These are phyloP conservation scores for Solanum etuberosum DNA, from an alignment of 257 asterid species.

Conservation along the genomic window DNA sequence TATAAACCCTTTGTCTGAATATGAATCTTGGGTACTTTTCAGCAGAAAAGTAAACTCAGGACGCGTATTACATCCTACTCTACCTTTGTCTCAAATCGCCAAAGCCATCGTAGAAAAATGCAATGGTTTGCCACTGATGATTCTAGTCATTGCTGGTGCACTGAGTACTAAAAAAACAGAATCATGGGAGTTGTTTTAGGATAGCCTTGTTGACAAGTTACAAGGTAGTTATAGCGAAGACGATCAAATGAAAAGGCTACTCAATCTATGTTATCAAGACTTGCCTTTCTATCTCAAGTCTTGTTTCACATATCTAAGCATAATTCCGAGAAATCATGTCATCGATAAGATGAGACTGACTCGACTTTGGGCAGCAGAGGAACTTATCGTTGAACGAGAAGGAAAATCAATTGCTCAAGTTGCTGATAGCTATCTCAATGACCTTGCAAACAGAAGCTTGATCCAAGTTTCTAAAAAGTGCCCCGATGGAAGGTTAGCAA, in stretches of 20 bases:
- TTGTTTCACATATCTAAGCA: conserved; percentile 12
- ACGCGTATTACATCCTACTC: background rate
- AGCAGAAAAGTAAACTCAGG: background rate
- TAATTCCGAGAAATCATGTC: conserved; percentile 1
- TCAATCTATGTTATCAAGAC: conserved; percentile 6
- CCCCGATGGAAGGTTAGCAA: too few species aligned
- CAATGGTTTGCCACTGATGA: conserved; percentile 14
- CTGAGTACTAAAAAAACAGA: conserved; percentile 2
- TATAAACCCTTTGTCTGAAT: conserved; percentile 1
- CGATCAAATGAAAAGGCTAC: conserved; percentile 4
- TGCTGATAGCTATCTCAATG: conserved; percentile 8
- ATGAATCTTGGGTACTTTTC: conserved; percentile 10
- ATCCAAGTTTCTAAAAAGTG: too few species aligned
- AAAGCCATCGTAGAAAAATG: conserved; percentile 5
- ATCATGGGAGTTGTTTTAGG: conserved; percentile 7
- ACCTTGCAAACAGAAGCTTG: conserved; percentile 8
- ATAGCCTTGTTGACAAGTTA: conserved; percentile 1
- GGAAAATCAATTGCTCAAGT: conserved; percentile 8
- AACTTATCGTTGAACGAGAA: conserved; percentile 2
- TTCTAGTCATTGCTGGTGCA: conserved; percentile 12
- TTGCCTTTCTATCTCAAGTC: conserved; percentile 14
- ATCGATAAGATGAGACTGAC: conserved; percentile 1
- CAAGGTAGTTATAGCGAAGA: background rate
- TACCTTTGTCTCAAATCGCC: background rate
- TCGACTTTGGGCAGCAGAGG: conserved; percentile 15